phyloP scores from a whole-genome alignment of 2,329 filamentous ascomycete species.

The Sporothrix globosa region DNA sequence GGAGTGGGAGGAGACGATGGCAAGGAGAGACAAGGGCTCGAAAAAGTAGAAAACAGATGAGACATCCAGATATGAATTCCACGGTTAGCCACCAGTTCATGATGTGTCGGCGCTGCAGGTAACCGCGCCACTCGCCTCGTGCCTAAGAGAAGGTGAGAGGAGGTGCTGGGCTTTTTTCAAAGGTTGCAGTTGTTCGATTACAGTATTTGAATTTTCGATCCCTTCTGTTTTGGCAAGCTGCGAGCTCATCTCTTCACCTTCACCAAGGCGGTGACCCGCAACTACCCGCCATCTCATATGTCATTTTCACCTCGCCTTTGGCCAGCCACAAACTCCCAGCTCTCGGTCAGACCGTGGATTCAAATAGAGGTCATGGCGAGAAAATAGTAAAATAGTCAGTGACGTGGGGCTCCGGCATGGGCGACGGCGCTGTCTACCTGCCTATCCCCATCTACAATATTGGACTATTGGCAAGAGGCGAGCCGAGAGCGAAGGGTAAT shows the following conservation, averaged over 20 bases:
- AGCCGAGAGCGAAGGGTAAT: too few relatives aligned
- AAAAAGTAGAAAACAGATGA: not conserved
- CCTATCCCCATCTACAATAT: not conserved
- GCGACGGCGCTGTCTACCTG: not conserved
- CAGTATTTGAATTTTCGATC: too few relatives aligned
- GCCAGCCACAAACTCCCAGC: slow-evolving; percentile 1
- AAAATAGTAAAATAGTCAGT: not conserved
- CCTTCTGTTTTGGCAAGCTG: not conserved
- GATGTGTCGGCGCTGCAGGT: slow-evolving; percentile 33
- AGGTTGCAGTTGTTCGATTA: too few relatives aligned
- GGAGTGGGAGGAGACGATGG: not conserved
- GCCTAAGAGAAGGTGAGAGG: slow-evolving; percentile 2
- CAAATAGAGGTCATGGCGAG: not conserved
- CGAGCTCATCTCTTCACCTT: slow-evolving; percentile 8
- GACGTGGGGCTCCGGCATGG: not conserved
- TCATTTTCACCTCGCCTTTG: slow-evolving; percentile 2
- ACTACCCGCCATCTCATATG: slow-evolving; percentile 22
- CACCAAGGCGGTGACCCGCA: slow-evolving; percentile 5
- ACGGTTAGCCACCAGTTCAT: slow-evolving; percentile 28
- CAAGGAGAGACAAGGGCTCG: not conserved
- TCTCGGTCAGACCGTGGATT: slow-evolving; percentile 23
- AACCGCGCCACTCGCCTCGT: slow-evolving; percentile 30
- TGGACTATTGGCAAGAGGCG: not conserved
- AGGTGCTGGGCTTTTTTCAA: too few relatives aligned
- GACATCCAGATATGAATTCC: slow-evolving; percentile 19